Evolutionary conservation across 2,329 filamentous ascomycete genomes (phyloP), one percentile per base, ranked within the genome.

Genomic region (Sclerotinia nivalis): DNA sequence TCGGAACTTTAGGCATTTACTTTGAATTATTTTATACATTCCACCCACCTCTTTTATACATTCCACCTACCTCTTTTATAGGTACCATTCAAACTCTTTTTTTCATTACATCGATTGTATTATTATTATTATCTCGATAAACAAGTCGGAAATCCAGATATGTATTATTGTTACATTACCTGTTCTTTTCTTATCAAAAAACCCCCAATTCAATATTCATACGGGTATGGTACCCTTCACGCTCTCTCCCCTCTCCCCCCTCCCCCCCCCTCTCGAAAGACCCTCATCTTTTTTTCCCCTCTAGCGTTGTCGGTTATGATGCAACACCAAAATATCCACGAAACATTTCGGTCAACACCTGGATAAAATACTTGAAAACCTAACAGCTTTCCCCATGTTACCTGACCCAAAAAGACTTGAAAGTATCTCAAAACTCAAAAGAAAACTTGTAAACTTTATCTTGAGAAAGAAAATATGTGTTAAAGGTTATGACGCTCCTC

Each of bases 291-390:
- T 37, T 56, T 37, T 65, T 37, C 25, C 45, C 49, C 20, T 37
- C n/a, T 52, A 52, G 45, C 31, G 28, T 37, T 43, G 10, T 68
- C 65, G 65, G 65, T 60, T 60, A 68, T 25, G 54, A 61, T 68
- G 65, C 56, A 68, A 67, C 65, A 67, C 65, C 52, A 61, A 61
- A 37, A 52, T 55, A 20, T 62, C 56, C 43, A 62, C 45, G 56
- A 68, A 62, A 62, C 45, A 52, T 45, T 56, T 45, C 28, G 10
- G 31, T 62, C 9, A 54, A 43, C 62, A 66, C 37, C 62, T 50
- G 31, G 34, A 31, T 22, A 50, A 52, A 40, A 52, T 25, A 52
- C 47, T 40, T 64, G 25, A 28, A 9, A 60, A 12, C 34, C 9
- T 49, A 55, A 66, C 62, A 37, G 45, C 45, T 55, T 66, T 22